phyloP scores from a whole-genome alignment of 306 rosid species.

The Vigna hirtella region DNA sequence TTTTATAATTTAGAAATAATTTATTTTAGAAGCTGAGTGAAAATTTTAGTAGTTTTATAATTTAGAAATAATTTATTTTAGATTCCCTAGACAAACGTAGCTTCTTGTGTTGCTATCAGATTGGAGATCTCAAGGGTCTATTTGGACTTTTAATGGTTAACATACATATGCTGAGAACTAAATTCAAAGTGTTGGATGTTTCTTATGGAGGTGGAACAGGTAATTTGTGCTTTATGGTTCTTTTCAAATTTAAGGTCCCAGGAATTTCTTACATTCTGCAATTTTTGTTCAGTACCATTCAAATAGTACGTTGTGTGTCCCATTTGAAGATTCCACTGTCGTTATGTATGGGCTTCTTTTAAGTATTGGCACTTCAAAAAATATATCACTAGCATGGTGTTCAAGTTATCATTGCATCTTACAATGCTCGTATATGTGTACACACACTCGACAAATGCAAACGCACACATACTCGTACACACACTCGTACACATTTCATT shows the following conservation, averaged over 20 bases:
- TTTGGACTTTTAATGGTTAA: conserved; percentile 80
- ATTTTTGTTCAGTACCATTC: conserved; percentile 3
- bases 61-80: conserved; percentile 27
- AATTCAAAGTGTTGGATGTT: conserved; percentile 76
- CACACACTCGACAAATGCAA: too few relatives aligned
- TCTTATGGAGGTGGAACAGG: conserved; percentile 84
- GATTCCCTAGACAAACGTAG: conserved; percentile 24
- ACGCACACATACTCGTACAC: too few relatives aligned
- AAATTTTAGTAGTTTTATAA: conserved; percentile 8
- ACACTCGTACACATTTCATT: background rate
- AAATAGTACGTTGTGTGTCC: conserved; percentile 5
- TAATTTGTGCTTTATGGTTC: conserved; percentile 41
- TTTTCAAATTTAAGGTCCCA: conserved; percentile 33
- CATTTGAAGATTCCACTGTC: conserved; percentile 19
- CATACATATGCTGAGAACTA: conserved; percentile 82
- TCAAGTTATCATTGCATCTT: background rate
- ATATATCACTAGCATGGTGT: background rate
- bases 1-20: conserved; percentile 21
- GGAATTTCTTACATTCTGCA: conserved; percentile 6
- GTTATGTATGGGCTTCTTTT: background rate
- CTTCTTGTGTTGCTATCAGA: conserved; percentile 54
- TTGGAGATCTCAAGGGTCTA: conserved; percentile 91
- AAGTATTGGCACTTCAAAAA: background rate
- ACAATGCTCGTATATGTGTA: too few relatives aligned
- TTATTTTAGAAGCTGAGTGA: conserved; percentile 32